phyloP scores from a whole-genome alignment of 768 basidiomycete genomes.

The Leccinum subtestaceum region DNA sequence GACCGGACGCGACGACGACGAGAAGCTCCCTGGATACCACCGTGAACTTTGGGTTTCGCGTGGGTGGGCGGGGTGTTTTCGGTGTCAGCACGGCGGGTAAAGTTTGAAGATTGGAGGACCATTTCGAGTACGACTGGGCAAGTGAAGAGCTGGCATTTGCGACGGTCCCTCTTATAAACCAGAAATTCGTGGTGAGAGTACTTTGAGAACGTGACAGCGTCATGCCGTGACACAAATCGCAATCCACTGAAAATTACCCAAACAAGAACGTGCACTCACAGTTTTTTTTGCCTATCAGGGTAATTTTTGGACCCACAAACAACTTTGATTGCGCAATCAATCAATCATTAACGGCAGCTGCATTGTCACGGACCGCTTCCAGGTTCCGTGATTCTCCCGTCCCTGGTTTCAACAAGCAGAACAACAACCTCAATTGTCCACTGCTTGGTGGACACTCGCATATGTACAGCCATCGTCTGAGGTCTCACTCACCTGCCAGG shows the following conservation, averaged over 20 bases:
- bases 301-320: slow-evolving; percentile 32
- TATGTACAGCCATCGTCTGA: background rate
- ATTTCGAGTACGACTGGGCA: slow-evolving; percentile 7
- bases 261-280: slow-evolving; percentile 5
- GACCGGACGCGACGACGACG: slow-evolving; percentile 41
- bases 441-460: background rate
- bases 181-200: slow-evolving; percentile 10
- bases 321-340: slow-evolving; percentile 30
- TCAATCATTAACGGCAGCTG: slow-evolving; percentile 6
- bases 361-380: background rate
- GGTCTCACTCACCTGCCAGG: background rate
- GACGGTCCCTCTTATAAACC: slow-evolving; percentile 27
- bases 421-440: slow-evolving; percentile 6
- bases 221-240: slow-evolving; percentile 31
- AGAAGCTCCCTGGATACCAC: slow-evolving; percentile 32
- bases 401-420: background rate
- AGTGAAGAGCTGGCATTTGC: background rate
- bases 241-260: slow-evolving; percentile 29
- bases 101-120: slow-evolving; percentile 25
- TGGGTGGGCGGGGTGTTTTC: slow-evolving; percentile 36
- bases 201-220: slow-evolving; percentile 24
- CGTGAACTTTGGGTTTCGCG: slow-evolving; percentile 20
- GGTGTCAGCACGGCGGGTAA: slow-evolving; percentile 22
- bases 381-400: background rate
- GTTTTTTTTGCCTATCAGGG: slow-evolving; percentile 18